Evolutionary conservation across 2,329 filamentous ascomycete genomes (phyloP), one percentile per base, ranked within the genome.

Genomic region (Aspergillus felis): DNA sequence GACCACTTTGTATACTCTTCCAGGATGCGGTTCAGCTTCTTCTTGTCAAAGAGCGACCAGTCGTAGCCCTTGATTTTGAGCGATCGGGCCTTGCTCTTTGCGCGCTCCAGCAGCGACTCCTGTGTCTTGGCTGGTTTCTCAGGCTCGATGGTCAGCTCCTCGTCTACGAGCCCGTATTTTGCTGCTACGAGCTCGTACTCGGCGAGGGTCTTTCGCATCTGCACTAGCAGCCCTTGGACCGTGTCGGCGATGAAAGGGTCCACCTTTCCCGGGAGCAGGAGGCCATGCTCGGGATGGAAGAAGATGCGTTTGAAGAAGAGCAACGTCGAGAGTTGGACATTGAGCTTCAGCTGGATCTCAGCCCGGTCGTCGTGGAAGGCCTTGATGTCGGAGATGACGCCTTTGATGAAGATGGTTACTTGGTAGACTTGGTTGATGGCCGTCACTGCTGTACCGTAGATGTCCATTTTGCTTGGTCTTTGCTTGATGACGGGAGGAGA

Each of bases 121-220:
- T 65, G 61, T 56, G 41, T 53, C 29, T 63, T 65, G 51, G 63
- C 55, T 4, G 38, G 54, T 27, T 59, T 60, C 20, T 59, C 59
- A 1, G 47, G 56, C 29, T 46, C 42, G 3, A 22, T 24, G n/a
- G 42, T 10, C 0, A 22, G n/a, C 1, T 46, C 42, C 10, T 46
- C 42, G 9, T 24, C 42, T 3, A 46, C 20, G 42, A 46, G 42
- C 3, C 42, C 60, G 17, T 63, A 74, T 46, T 83, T 78, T 66
- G 86, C 81, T 56, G 86, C 81, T 64, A 86, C 80, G 64, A 87
- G 87, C 64, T 83, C 82, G 53, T 79, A 79, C 0, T 87, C 87
- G 44, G 87, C 87, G 1, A 89, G 77, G 8, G 42, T 46, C 42
- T 46, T 46, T 2, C 42, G 42, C 42, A 46, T 46, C 42, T 46